phyloP scores from a whole-genome alignment of 805 yeast genomes.

The Candida suzukii region DNA sequence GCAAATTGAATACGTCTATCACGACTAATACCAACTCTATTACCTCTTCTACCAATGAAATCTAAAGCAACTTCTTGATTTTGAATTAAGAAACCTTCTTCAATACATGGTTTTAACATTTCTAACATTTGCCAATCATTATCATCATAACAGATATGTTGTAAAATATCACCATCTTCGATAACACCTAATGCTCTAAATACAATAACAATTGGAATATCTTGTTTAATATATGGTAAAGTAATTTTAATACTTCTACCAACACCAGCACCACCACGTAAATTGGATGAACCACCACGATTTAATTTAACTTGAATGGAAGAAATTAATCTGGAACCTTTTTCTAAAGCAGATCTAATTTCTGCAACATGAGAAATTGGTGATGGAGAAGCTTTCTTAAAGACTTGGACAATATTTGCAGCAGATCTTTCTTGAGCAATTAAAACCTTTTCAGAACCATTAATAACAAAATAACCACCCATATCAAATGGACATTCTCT shows the following conservation, averaged over 20 bases:
- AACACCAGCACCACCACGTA: conserved; percentile 38
- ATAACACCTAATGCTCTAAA: conserved; percentile 98
- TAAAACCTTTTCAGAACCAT: conserved; percentile 96
- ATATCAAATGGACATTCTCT: conserved; percentile 99
- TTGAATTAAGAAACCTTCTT: conserved; percentile 97
- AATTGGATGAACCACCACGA: conserved; percentile 39
- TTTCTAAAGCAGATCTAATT: conserved; percentile 92
- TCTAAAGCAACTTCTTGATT: conserved; percentile 97
- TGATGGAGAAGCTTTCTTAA: conserved; percentile 95
- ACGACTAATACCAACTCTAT: conserved; percentile 90
- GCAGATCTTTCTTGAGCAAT: conserved; percentile 99
- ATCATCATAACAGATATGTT: conserved; percentile 96
- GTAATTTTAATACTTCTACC: conserved; percentile 92
- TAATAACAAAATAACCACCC: conserved; percentile 98
- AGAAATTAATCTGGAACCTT: conserved; percentile 91
- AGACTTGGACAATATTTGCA: conserved; percentile 97
- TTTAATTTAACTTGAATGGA: conserved; percentile 88
- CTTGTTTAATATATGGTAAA: conserved; percentile 92
- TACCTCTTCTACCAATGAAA: conserved; percentile 97
- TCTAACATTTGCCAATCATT: conserved; percentile 99
- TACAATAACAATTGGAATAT: conserved; percentile 93
- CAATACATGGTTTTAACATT: conserved; percentile 98
- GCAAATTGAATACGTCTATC: conserved; percentile 99
- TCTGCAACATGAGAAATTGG: conserved; percentile 96
- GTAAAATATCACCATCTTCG: conserved; percentile 97